Evolutionary conservation across 2,329 filamentous ascomycete species (phyloP), one percentile per base, ranked within the genome.

Genomic region (Aspergillus sp.): DNA sequence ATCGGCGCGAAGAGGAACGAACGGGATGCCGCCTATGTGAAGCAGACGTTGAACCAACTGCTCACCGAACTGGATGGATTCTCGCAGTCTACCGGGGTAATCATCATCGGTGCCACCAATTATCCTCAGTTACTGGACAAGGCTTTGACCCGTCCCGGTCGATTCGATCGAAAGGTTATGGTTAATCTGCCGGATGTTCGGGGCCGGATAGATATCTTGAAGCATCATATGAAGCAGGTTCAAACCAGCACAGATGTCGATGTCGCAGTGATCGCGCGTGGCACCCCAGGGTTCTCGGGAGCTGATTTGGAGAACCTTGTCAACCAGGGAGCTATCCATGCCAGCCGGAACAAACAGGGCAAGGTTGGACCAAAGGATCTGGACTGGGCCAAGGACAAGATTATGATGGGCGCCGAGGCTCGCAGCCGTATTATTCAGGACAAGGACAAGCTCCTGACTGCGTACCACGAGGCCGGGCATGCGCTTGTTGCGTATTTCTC

Each of bases 351-450:
- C 45, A 91, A 88, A 63, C 74, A 82, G 24, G 69, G 69, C 37
- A 73, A 80, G 28, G 84, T 98, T 33, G 73, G 74, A 8, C 81
- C 86, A 59, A 63, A 72, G 20, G 86, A 96, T 53, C 80, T 96
- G 43, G 88, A 95, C 48, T 98, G 89, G 88, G 91, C 91, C 36
- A 96, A 93, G 63, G 91, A 98, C 67, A 91, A 91, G 64, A 84
- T 98, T 33, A 81, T 94, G 58, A 94, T 98, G 86, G 91, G 91
- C 24, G 84, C 89, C 2, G 91, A 98, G 65, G 78, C 81, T 54
- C 83, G 80, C 57, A 93, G 81, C 46, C 86, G 89, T 63, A 75
- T 95, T 35, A 89, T 98, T 35, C 83, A 82, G 26, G 78, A 89
- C 43, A 86, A 93, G 64, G 91, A 98, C 64, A 96, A 93, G 67